A percentile compares a stretch with the other conserved stretches of the same genome.
phyloP scores from a whole-genome alignment of 441 rosid genomes.

The Macaranga tanarius region DNA sequence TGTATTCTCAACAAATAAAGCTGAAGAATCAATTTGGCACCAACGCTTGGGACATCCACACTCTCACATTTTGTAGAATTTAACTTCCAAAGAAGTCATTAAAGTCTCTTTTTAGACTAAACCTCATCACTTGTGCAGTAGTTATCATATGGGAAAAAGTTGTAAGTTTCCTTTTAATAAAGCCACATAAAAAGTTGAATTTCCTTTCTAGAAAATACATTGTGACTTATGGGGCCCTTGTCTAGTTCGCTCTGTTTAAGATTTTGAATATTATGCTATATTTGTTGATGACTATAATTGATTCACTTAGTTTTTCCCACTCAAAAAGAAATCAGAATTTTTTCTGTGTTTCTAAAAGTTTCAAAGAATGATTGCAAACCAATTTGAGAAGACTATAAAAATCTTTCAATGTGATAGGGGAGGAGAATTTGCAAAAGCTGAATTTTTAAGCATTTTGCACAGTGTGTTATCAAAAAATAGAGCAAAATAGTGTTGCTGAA shows the following conservation, averaged over 20 bases:
- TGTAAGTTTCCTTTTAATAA: background rate
- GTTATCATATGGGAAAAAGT: constrained; percentile 8
- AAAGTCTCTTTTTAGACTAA: no score
- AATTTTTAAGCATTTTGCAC: background rate
- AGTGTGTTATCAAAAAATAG: background rate
- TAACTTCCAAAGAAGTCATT: no score
- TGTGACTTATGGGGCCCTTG: constrained; percentile 10
- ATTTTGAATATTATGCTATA: background rate
- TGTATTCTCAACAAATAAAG: no score
- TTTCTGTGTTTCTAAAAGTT: background rate
- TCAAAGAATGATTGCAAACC: constrained; percentile 4
- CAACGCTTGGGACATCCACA: background rate
- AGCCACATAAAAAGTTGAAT: background rate
- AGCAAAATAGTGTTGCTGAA: background rate
- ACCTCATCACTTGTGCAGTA: background rate
- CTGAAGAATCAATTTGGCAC: background rate
- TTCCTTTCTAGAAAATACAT: background rate
- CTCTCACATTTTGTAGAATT: no score
- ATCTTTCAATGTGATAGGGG: constrained; percentile 5
- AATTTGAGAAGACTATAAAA: constrained; percentile 11
- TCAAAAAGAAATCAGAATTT: constrained; percentile 1
- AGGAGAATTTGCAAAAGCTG: background rate
- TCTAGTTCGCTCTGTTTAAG: background rate
- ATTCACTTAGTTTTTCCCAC: constrained; percentile 9
- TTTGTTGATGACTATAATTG: constrained; percentile 5